Evolutionary conservation across 75 land plant genomes (phyloP).

Genomic region (Pinus taeda): DNA sequence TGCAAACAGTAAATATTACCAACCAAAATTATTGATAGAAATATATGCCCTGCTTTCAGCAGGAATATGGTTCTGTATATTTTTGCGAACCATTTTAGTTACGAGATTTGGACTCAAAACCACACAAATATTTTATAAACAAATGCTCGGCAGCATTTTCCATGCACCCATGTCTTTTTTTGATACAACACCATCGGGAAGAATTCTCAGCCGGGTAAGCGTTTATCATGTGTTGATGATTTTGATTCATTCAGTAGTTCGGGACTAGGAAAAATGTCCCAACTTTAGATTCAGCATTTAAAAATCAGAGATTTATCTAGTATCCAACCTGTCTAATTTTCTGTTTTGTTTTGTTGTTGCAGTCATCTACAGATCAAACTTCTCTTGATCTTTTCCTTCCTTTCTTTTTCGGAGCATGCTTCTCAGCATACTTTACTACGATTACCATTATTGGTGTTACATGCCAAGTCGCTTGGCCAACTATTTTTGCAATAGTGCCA

Average conservation of each 20-base stretch:
- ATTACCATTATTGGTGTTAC: conserved; percentile 62
- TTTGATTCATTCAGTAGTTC: neutral
- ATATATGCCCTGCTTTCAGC: conserved; percentile 62
- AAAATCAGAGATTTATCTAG: neutral
- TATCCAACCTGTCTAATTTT: neutral
- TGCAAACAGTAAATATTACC: conserved; percentile 32
- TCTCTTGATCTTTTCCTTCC: conserved; percentile 86
- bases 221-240: neutral
- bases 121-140: conserved; percentile 68
- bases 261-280: neutral
- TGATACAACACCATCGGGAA: conserved; percentile 98
- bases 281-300: neutral
- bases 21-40: conserved; percentile 49
- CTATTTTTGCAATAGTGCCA: conserved; percentile 64
- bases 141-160: conserved; percentile 72
- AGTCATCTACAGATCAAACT: conserved; percentile 93
- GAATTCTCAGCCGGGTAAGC: conserved; percentile 90
- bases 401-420: conserved; percentile 43
- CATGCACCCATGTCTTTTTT: conserved; percentile 99
- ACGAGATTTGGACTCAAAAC: conserved; percentile 72
- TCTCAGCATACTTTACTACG: conserved; percentile 55
- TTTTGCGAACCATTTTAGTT: conserved; percentile 35
- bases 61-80: conserved; percentile 39
- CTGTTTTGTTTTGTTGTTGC: conserved; percentile 23
- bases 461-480: conserved; percentile 87